Conservation (phyloP, 2,329 filamentous ascomycete species). For the Zymoseptoria tritici region DNA sequence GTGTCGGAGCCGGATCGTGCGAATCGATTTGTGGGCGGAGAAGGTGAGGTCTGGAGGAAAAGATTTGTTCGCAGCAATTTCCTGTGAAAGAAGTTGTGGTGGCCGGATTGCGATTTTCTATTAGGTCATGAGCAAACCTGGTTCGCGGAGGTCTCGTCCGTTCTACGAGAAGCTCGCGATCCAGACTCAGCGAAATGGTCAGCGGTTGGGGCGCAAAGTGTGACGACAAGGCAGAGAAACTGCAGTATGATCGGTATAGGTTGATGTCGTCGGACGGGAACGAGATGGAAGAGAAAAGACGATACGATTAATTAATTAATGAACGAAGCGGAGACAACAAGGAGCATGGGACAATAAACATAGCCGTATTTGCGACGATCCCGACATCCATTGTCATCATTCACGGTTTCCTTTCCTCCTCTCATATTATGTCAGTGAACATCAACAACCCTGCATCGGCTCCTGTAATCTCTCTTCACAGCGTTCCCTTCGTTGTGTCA, state of each 20-base stretch:
- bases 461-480: background rate
- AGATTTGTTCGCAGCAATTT: background rate
- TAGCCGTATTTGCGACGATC: background rate
- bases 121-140: background rate
- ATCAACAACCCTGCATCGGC: background rate
- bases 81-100: background rate
- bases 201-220: background rate
- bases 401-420: background rate
- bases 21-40: background rate
- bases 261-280: background rate
- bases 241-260: background rate
- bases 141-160: background rate
- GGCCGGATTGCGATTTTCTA: background rate
- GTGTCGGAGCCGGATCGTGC: background rate
- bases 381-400: background rate
- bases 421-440: background rate
- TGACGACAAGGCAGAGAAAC: background rate
- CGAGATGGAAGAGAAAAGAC: background rate
- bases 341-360: background rate
- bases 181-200: background rate
- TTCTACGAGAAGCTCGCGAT: background rate
- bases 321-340: background rate
- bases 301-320: background rate
- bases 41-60: background rate
- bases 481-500: background rate